A percentile compares a stretch with the other conserved stretches of the same genome.
phyloP scores from a whole-genome alignment of 805 yeast genomes.

The Zygotorulaspora florentina region DNA sequence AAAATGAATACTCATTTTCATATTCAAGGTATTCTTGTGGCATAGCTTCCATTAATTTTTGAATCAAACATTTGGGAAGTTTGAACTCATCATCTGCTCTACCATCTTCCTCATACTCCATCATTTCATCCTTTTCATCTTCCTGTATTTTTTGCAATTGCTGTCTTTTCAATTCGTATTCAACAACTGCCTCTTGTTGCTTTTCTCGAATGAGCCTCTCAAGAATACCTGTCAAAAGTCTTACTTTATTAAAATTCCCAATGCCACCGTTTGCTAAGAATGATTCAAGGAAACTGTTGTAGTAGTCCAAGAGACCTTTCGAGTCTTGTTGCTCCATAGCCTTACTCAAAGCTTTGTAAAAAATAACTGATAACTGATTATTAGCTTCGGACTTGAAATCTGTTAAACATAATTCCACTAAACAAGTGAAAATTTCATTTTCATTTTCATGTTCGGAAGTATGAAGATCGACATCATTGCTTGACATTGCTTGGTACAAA shows the following conservation, averaged over 20 bases:
- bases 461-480: conserved; percentile 33
- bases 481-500: conserved; percentile 36
- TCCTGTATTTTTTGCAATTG: conserved; percentile 25
- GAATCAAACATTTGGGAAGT: conserved; percentile 37
- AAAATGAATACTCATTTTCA: conserved; percentile 36
- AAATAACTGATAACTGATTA: conserved; percentile 35
- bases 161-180: conserved; percentile 51
- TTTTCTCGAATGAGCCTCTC: conserved; percentile 38
- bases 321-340: conserved; percentile 32
- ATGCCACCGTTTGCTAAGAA: conserved; percentile 20
- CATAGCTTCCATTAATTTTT: conserved; percentile 28
- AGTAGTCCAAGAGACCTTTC: conserved; percentile 33
- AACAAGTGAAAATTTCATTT: conserved; percentile 38
- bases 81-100: conserved; percentile 21
- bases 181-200: conserved; percentile 61
- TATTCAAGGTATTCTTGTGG: conserved; percentile 39
- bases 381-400: conserved; percentile 21
- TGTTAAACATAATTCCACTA: conserved; percentile 42
- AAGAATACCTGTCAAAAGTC: conserved; percentile 42
- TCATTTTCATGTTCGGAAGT: conserved; percentile 35
- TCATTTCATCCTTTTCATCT: conserved; percentile 13
- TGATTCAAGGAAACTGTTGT: conserved; percentile 35
- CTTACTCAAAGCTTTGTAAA: conserved; percentile 37
- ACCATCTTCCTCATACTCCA: conserved; percentile 7
- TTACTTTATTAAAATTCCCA: conserved; percentile 37